Evolutionary conservation across 2,329 filamentous ascomycete species (phyloP).

Genomic region (Samsoniella hepiali): DNA sequence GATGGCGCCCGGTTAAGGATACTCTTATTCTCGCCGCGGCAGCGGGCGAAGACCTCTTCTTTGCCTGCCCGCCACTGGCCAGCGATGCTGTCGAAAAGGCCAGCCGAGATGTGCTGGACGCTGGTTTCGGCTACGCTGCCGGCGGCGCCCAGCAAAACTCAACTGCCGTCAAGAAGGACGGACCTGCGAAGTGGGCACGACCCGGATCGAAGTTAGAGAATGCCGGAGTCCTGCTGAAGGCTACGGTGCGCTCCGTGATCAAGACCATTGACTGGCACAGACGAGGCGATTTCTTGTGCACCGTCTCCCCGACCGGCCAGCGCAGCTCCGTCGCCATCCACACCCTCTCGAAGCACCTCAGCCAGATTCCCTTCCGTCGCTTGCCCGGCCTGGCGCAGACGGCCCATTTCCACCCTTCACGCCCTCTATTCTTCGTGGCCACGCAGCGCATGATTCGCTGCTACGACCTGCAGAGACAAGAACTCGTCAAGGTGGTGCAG

Average conservation of each 20-base stretch:
- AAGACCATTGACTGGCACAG: slow-evolving; percentile 94
- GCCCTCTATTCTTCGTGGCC: slow-evolving; percentile 92
- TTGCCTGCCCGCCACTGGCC: slow-evolving; percentile 73
- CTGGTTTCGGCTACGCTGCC: slow-evolving; percentile 90
- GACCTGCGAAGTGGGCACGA: slow-evolving; percentile 78
- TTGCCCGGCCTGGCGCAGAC: slow-evolving; percentile 75
- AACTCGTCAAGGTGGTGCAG: slow-evolving; percentile 88
- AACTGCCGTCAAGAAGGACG: slow-evolving; percentile 63
- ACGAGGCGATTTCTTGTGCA: slow-evolving; percentile 89
- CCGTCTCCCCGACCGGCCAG: slow-evolving; percentile 78
- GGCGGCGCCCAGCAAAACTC: slow-evolving; percentile 56
- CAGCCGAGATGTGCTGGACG: slow-evolving; percentile 74
- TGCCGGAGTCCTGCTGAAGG: slow-evolving; percentile 74
- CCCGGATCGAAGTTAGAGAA: slow-evolving; percentile 71
- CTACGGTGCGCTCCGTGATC: slow-evolving; percentile 74
- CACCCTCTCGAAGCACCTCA: slow-evolving; percentile 90
- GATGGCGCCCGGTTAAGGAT: slow-evolving; percentile 84
- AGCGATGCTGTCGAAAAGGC: slow-evolving; percentile 70
- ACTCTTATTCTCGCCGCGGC: slow-evolving; percentile 79
- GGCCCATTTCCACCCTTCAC: slow-evolving; percentile 89
- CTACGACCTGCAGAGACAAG: slow-evolving; percentile 89
- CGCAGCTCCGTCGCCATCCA: slow-evolving; percentile 86
- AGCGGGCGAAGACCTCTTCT: slow-evolving; percentile 78
- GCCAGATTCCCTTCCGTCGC: slow-evolving; percentile 86
- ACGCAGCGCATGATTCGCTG: slow-evolving; percentile 90